Percentiles rank a stretch among this genome's conserved stretches.
These are phyloP conservation scores for Rasamsonia emersonii DNA, from an alignment of 2,329 filamentous ascomycete species.

Conservation along the genomic window DNA sequence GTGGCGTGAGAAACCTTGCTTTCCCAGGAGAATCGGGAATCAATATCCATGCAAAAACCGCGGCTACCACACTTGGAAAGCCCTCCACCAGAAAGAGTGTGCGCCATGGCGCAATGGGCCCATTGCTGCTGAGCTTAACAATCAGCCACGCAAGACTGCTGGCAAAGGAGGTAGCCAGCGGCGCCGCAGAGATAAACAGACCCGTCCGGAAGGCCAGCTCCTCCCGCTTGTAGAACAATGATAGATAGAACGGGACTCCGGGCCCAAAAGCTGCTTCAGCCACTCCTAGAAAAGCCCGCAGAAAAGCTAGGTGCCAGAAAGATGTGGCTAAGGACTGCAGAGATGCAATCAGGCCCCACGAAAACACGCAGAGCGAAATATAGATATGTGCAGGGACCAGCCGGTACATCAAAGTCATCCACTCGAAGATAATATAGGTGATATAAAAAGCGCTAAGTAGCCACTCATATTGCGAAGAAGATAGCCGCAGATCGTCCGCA, in stretches of 20 bases:
- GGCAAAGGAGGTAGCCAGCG: slow-evolving; percentile 58
- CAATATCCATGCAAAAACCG: slow-evolving; percentile 62
- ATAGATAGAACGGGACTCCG: slow-evolving; percentile 56
- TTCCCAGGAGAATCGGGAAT: slow-evolving; percentile 67
- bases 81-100: slow-evolving; percentile 76
- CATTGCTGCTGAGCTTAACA: slow-evolving; percentile 54
- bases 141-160: slow-evolving; percentile 71
- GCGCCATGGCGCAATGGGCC: slow-evolving; percentile 75
- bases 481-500: slow-evolving; percentile 45
- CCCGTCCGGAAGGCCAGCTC: slow-evolving; percentile 82
- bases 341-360: slow-evolving; percentile 72
- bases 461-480: slow-evolving; percentile 51
- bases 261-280: slow-evolving; percentile 56
- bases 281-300: slow-evolving; percentile 42
- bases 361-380: slow-evolving; percentile 53
- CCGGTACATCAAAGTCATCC: slow-evolving; percentile 57
- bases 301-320: slow-evolving; percentile 46
- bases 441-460: slow-evolving; percentile 56
- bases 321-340: slow-evolving; percentile 60
- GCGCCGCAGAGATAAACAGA: slow-evolving; percentile 70
- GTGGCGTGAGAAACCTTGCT: slow-evolving; percentile 54
- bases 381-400: slow-evolving; percentile 54
- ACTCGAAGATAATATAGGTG: slow-evolving; percentile 56
- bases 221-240: slow-evolving; percentile 53
- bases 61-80: slow-evolving; percentile 70